Conservation (phyloP, 768 basidiomycete genomes). For the Megacollybia marginata region DNA sequence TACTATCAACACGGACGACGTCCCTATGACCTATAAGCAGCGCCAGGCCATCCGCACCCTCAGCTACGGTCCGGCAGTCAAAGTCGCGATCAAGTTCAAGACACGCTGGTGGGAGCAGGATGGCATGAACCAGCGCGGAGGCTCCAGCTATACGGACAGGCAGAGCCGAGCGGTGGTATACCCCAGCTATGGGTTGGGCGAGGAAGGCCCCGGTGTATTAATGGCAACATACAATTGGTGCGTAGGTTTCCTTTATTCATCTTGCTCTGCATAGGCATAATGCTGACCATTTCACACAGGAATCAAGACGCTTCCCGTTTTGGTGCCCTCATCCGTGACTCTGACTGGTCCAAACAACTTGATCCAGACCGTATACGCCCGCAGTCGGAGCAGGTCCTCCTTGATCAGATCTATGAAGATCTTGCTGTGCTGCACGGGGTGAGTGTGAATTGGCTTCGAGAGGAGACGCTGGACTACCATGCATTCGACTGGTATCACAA, state of each 20-base stretch:
- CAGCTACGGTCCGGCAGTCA: conserved; percentile 28
- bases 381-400: conserved; percentile 16
- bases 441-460: conserved; percentile 8
- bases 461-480: conserved; percentile 14
- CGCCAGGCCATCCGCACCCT: conserved; percentile 28
- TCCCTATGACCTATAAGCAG: conserved; percentile 12
- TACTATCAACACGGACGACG: conserved; percentile 15
- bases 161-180: conserved; percentile 27
- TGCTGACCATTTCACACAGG: neutral
- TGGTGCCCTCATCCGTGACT: conserved; percentile 19
- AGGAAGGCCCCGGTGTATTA: conserved; percentile 8
- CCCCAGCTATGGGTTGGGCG: conserved; percentile 32
- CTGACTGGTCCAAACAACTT: conserved; percentile 19
- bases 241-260: neutral
- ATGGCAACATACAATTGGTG: no score
- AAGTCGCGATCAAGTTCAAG: conserved; percentile 37
- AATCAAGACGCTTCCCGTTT: neutral
- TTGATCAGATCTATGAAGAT: conserved; percentile 19
- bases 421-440: conserved; percentile 21
- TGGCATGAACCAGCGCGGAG: conserved; percentile 20
- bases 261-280: neutral
- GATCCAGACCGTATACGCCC: conserved; percentile 14
- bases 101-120: conserved; percentile 34
- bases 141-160: conserved; percentile 24
- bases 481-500: conserved; percentile 18